These are phyloP conservation scores for Sclerotinia subarctica DNA, from an alignment of 2,329 filamentous ascomycete genomes.

Conservation along the genomic window DNA sequence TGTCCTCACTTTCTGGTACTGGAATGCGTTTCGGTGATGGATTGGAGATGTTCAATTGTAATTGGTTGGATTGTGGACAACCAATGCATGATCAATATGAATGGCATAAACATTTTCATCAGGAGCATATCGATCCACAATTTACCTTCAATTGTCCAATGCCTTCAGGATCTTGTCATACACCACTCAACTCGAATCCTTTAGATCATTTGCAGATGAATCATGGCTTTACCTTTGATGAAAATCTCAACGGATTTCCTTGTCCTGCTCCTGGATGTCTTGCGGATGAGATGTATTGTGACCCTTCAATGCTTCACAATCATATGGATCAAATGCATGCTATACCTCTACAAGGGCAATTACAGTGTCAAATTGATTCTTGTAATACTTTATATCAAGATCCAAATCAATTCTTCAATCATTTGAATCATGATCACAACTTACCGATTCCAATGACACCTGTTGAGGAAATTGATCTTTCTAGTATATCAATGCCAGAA, in stretches of 20 bases:
- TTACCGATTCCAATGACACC: constrained; percentile 24
- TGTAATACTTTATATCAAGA: constrained; percentile 32
- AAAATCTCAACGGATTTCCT: constrained; percentile 25
- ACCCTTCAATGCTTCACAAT: constrained; percentile 34
- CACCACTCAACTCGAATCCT: constrained; percentile 29
- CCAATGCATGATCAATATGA: constrained; percentile 29
- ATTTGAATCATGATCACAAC: constrained; percentile 32
- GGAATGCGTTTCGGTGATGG: constrained; percentile 26
- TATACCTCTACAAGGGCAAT: constrained; percentile 30
- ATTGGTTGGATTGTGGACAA: constrained; percentile 34
- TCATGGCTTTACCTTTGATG: constrained; percentile 34
- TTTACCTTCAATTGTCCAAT: constrained; percentile 35
- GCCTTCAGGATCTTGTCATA: constrained; percentile 29
- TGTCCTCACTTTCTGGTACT: constrained; percentile 17
- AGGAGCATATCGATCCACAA: constrained; percentile 35
- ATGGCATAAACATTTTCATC: constrained; percentile 34
- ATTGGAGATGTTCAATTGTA: constrained; percentile 27
- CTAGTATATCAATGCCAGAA: background rate
- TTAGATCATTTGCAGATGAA: constrained; percentile 33
- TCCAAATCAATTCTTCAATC: constrained; percentile 29
- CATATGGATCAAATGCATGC: constrained; percentile 36
- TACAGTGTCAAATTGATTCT: constrained; percentile 33
- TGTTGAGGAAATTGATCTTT: constrained; percentile 27
- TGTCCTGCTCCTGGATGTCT: constrained; percentile 35
- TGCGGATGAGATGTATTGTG: constrained; percentile 27